A percentile compares a stretch with the other conserved stretches of the same genome.
Evolutionary conservation across 176 grass and related monocot species (phyloP).

Genomic region (Aegilops sharonensis): DNA sequence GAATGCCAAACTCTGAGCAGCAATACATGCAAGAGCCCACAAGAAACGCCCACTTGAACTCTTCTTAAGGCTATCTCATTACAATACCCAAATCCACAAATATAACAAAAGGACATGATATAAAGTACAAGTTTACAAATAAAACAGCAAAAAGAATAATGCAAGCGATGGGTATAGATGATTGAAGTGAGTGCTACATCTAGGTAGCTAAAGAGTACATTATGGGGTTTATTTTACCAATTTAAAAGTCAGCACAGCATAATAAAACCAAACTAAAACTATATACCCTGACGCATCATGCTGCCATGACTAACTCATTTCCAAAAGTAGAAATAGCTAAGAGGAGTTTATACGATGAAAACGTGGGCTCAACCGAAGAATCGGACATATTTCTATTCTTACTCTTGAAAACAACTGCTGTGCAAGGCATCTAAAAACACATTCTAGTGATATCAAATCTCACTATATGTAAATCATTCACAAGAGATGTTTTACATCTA

Average conservation of each 20-base stretch:
- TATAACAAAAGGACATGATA: background rate
- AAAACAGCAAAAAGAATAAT: background rate
- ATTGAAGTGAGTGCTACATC: background rate
- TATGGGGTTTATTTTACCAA: background rate
- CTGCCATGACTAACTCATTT: background rate
- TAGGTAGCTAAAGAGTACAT: background rate
- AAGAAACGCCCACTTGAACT: background rate
- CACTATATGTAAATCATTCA: background rate
- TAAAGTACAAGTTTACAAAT: background rate
- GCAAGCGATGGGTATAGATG: accelerated
- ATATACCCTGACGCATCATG: background rate
- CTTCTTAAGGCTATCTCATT: background rate
- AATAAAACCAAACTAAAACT: background rate
- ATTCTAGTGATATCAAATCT: background rate
- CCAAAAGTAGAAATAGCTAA: background rate
- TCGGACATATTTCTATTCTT: background rate
- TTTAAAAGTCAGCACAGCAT: background rate
- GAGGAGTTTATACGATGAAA: too few relatives aligned
- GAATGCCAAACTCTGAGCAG: background rate
- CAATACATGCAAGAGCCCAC: background rate
- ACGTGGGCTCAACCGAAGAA: background rate
- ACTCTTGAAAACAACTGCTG: background rate
- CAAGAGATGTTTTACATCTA: background rate
- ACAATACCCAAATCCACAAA: background rate
- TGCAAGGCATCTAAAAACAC: background rate